Conservation (phyloP, 1,284 basidiomycete species). For the Inonotus obliquus region DNA sequence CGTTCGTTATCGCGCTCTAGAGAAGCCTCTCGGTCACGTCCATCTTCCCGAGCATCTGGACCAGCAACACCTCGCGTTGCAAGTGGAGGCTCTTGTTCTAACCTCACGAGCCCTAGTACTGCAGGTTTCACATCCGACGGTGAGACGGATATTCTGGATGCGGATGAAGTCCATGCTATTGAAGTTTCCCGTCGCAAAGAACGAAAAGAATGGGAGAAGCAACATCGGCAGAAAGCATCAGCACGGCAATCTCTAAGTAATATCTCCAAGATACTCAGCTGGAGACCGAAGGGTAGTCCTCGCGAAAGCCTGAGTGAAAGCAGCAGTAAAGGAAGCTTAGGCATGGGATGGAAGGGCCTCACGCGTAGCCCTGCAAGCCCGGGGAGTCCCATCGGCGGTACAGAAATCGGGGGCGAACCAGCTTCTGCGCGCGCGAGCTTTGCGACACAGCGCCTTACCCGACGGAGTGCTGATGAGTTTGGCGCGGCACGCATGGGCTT, state of each 20-base stretch:
- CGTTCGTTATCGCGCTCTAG: conserved; percentile 8
- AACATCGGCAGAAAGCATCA: neutral
- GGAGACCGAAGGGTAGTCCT: conserved; percentile 2
- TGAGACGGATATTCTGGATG: conserved; percentile 15
- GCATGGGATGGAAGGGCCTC: neutral
- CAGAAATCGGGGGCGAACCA: too few relatives aligned
- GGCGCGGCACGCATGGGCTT: neutral
- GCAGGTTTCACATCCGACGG: conserved; percentile 12
- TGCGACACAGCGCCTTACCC: conserved; percentile 7
- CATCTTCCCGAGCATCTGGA: conserved; percentile 10
- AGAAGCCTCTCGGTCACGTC: conserved; percentile 10
- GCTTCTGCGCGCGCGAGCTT: conserved; percentile 4
- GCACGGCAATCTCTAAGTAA: conserved; percentile 6
- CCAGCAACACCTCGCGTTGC: conserved; percentile 1
- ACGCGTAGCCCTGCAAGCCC: neutral
- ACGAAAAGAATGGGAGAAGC: conserved; percentile 3
- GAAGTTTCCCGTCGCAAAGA: neutral
- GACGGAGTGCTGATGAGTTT: conserved; percentile 13
- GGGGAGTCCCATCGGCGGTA: neutral
- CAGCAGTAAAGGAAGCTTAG: conserved; percentile 1
- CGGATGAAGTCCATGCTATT: conserved; percentile 10
- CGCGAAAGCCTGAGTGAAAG: conserved; percentile 5
- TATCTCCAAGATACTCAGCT: conserved; percentile 3
- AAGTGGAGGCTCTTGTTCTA: conserved; percentile 11
- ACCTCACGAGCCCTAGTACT: conserved; percentile 16